Base-by-base conservation (phyloP, 108 stramenopile species). In the Pinguiococcus pyrenoidosus region DNA sequence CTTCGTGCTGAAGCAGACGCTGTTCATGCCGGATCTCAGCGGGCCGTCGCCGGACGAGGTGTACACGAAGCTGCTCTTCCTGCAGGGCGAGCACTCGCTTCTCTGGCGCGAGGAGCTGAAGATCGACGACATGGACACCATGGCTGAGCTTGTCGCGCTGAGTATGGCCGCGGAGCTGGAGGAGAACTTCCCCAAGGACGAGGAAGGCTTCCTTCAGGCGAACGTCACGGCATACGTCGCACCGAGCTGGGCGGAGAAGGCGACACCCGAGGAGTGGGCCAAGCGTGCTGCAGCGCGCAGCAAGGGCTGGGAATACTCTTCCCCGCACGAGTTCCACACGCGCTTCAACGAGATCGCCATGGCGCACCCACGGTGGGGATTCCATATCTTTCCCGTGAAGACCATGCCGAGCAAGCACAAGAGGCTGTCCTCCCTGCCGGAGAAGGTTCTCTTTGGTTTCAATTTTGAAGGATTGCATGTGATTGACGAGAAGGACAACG, bases 1-100 rank as follows among this genome's bases (percentile, higher is more conserved):
- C 27, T 67, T 72, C 44, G 65, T 67, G 13, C 64, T 54, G 46
- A 72, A 72, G 60, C 32, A 56, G 26, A 72, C 66, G 50, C 54
- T 72, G 44, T 72, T 67, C 33, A 38, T 72, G 13, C 25, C n/a
- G 24, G 3, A n/a, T n/a, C n/a, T n/a, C n/a, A n/a, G n/a, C n/a
- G 32, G 35, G 7, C 67, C 52, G 10, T 39, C 39, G 1, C n/a
- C n/a, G n/a, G n/a, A n/a, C n/a, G n/a, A n/a, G n/a, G 36, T 46
- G 39, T 72, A 36, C 29, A 5, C 4, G 10, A 35, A 55, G n/a
- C 61, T 72, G 33, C 18, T 60, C 40, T 67, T 67, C 60, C 32
- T 67, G 48, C 71, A 72, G 49, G 71, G 61, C 12, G 71, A 61
- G 36, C 60, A 72, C 45, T 58, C 60, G 45, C 42, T 32, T 29